Evolutionary conservation across 2,329 filamentous ascomycete species (phyloP).

Genomic region (Simplicillium aogashimaense): DNA sequence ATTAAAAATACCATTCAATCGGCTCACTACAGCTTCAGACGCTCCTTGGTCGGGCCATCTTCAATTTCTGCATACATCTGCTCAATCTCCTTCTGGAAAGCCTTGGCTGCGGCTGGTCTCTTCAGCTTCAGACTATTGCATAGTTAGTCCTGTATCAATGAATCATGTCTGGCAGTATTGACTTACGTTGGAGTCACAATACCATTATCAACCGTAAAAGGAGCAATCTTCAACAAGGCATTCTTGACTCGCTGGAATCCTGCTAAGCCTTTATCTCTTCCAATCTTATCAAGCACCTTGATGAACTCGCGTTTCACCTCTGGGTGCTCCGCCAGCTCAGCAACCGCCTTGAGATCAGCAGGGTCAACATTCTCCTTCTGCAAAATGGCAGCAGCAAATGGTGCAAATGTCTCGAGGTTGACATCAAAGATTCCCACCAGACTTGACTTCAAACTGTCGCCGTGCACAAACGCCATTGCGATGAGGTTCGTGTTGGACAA

Average conservation of each 20-base stretch:
- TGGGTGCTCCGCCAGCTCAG: slow-evolving; percentile 55
- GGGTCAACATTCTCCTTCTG: slow-evolving; percentile 49
- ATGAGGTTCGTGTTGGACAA: slow-evolving; percentile 72
- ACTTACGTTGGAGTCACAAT: slow-evolving; percentile 81
- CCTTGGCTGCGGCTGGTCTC: slow-evolving; percentile 44
- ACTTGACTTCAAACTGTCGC: slow-evolving; percentile 71
- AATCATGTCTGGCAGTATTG: slow-evolving; percentile 13
- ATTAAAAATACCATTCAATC: too few relatives aligned
- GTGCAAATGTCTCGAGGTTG: slow-evolving; percentile 73
- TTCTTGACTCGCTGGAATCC: slow-evolving; percentile 78
- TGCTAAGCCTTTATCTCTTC: slow-evolving; percentile 79
- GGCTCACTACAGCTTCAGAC: too few relatives aligned
- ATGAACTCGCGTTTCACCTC: slow-evolving; percentile 67
- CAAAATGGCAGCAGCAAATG: slow-evolving; percentile 69
- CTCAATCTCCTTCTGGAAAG: slow-evolving; percentile 42
- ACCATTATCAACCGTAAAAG: slow-evolving; percentile 89
- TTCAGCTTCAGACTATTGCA: slow-evolving; percentile 47
- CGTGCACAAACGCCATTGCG: slow-evolving; percentile 79
- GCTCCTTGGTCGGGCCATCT: slow-evolving; percentile 4
- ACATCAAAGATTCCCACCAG: slow-evolving; percentile 84
- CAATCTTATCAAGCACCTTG: slow-evolving; percentile 69
- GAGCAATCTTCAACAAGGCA: slow-evolving; percentile 68
- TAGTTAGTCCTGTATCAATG: slow-evolving; percentile 4
- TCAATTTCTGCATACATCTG: slow-evolving; percentile 47
- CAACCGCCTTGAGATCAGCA: slow-evolving; percentile 57